Evolutionary conservation across 768 basidiomycete genomes (phyloP).

Genomic region (Vararia minispora): DNA sequence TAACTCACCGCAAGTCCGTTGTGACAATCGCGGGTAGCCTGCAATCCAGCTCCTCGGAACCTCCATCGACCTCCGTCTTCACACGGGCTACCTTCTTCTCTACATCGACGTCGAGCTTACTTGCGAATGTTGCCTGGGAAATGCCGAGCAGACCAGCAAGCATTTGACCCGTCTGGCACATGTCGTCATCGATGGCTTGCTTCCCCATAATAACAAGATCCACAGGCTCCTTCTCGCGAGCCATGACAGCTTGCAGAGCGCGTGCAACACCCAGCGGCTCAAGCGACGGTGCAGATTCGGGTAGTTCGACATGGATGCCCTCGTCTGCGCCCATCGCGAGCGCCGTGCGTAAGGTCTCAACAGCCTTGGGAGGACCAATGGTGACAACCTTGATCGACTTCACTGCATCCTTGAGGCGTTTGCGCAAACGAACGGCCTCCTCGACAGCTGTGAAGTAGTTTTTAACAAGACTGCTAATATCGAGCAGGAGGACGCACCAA

Average conservation of each 20-base stretch:
- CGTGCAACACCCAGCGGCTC: constrained; percentile 92
- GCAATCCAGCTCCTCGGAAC: constrained; percentile 72
- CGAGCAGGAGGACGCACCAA: constrained; percentile 43
- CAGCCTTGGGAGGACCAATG: constrained; percentile 86
- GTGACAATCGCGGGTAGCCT: constrained; percentile 79
- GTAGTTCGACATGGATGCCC: constrained; percentile 81
- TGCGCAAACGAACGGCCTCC: constrained; percentile 92
- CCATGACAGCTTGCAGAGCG: constrained; percentile 67
- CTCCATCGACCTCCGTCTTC: constrained; percentile 90
- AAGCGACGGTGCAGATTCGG: constrained; percentile 59
- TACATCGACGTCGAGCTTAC: constrained; percentile 65
- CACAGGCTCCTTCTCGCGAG: constrained; percentile 42
- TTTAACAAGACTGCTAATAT: background rate
- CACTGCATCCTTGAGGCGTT: constrained; percentile 63
- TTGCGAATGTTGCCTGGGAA: constrained; percentile 93
- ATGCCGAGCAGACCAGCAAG: constrained; percentile 86
- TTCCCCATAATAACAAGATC: constrained; percentile 95
- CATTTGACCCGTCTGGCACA: constrained; percentile 95
- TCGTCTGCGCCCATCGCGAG: constrained; percentile 97
- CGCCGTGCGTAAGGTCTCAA: constrained; percentile 88
- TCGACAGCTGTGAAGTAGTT: constrained; percentile 61
- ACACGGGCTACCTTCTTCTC: constrained; percentile 57
- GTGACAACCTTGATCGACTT: constrained; percentile 86
- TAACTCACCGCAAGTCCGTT: constrained; percentile 77
- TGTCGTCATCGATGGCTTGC: constrained; percentile 96